Percentiles rank a stretch among this genome's conserved stretches.
Conservation (phyloP, 2,329 filamentous ascomycete species). For the Hypoxylon sp. region DNA sequence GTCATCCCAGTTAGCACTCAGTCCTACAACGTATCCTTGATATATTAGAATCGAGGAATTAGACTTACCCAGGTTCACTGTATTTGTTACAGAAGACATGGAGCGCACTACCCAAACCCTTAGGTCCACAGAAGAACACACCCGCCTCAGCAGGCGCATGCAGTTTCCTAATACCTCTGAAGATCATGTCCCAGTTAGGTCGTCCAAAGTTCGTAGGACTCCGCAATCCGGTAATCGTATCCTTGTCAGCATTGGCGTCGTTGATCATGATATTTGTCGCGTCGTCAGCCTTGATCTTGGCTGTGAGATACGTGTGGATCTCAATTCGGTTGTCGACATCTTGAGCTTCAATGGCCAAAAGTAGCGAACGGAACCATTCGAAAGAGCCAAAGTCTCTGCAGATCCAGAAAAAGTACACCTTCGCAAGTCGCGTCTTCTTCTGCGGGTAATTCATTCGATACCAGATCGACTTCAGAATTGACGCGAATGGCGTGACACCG, state of each 20-base stretch:
- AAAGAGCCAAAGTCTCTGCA: constrained; percentile 90
- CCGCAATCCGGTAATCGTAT: constrained; percentile 85
- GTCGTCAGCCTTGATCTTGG: constrained; percentile 88
- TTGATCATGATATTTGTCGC: constrained; percentile 95
- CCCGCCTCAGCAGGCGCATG: constrained; percentile 80
- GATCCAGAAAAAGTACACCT: constrained; percentile 95
- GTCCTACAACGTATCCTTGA: neutral
- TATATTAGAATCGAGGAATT: neutral
- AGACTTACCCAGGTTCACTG: constrained; percentile 81
- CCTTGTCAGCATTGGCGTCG: constrained; percentile 85
- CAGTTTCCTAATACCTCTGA: constrained; percentile 85
- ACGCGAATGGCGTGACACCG: constrained; percentile 88
- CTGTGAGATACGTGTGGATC: constrained; percentile 90
- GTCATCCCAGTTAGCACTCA: constrained; percentile 26
- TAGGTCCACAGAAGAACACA: constrained; percentile 90
- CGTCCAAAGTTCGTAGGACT: constrained; percentile 88
- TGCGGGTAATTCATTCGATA: constrained; percentile 92
- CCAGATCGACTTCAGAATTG: constrained; percentile 92
- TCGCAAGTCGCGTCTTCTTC: constrained; percentile 82
- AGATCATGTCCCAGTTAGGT: constrained; percentile 93
- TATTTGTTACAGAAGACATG: constrained; percentile 92
- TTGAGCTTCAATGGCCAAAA: constrained; percentile 88
- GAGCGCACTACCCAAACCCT: constrained; percentile 80
- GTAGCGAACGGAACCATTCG: constrained; percentile 89
- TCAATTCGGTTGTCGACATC: constrained; percentile 88